A percentile compares a stretch with the other conserved stretches of the same genome.
Evolutionary conservation across 441 rosid genomes (phyloP).

Genomic region (California macrophylla): DNA sequence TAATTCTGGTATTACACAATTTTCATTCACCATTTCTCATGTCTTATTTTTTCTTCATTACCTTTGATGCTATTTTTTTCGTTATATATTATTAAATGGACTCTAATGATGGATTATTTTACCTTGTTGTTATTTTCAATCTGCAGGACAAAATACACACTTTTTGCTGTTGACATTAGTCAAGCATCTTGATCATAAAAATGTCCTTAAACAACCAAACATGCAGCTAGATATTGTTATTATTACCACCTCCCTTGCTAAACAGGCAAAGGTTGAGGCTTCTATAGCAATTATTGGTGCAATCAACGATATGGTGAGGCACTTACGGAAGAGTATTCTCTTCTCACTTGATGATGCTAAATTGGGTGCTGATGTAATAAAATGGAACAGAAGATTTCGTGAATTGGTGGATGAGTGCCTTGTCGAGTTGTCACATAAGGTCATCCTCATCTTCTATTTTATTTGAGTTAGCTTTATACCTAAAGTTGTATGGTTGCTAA

Average conservation of each 20-base stretch:
- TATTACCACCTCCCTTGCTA: conserved; percentile 49
- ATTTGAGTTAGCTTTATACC: not conserved
- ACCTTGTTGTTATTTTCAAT: conserved; percentile 22
- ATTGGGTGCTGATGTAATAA: conserved; percentile 48
- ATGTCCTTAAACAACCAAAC: conserved; percentile 48
- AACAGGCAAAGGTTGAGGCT: conserved; percentile 53
- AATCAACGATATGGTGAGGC: conserved; percentile 66
- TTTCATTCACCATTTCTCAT: not conserved
- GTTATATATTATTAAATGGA: conserved; percentile 12
- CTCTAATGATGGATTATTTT: conserved; percentile 14
- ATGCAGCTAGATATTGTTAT: conserved; percentile 54
- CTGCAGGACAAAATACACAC: conserved; percentile 68
- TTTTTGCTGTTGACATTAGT: conserved; percentile 56
- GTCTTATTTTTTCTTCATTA: not conserved
- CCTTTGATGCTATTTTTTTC: not conserved
- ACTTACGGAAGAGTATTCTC: conserved; percentile 69
- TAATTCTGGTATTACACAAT: conserved; percentile 48
- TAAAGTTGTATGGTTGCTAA: conserved; percentile 11
- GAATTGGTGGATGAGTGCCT: conserved; percentile 83
- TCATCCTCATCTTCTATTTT: conserved; percentile 23
- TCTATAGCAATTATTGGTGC: conserved; percentile 55
- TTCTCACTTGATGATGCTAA: conserved; percentile 61
- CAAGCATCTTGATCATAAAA: conserved; percentile 93
- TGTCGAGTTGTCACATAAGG: conserved; percentile 60
- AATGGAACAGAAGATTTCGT: conserved; percentile 47